Evolutionary conservation across 805 yeast genomes (phyloP), one percentile per base, ranked within the genome.

Genomic region (Lipomyces kockii): DNA sequence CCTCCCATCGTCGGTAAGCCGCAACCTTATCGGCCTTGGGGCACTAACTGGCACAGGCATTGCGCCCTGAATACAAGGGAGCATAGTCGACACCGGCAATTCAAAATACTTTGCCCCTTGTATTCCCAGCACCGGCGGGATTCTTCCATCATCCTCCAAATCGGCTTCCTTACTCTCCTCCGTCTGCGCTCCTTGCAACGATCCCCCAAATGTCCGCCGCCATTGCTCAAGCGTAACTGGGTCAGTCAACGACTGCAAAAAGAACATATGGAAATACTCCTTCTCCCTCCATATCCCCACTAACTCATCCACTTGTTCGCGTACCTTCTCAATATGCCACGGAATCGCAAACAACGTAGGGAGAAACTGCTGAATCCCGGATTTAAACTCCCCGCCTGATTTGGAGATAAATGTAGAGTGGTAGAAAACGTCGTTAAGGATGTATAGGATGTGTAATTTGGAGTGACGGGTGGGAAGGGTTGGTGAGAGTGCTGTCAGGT

Each of bases 71-170:
- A 72, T 55, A 20, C 43, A 51, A 3, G 55, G 60, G 7, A 69
- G 35, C 65, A 71, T 71, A 11, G 72, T 56, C 9, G 72, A 63
- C 9, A 62, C 75, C 1, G 75, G 75, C 14, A 64, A 66, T 6
- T 72, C 68, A 57, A 69, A 66, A 54, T 62, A 72, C 29, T 55
- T 32, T 17, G 57, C 56, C 8, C 49, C 55, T 2, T 35, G 51
- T 6, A 32, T 20, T 11, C 74, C 74, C 11, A 72, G 63, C 7
- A 32, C 17, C 22, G 53, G 62, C 7, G 70, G 71, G 11, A 57
- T 7, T n/a, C 39, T 66, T 35, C 43, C 49, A 34, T 11, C 58
- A 14, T 17, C 39, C 27, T 11, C 37, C 20, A 12, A 51, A 3
- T 29, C 54, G n/a, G 60, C 43, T 22, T 46, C 34, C 34, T 37